Evolutionary conservation across 1,139 yeast species (phyloP).

Genomic region (Geotrichum phurueaensis): DNA sequence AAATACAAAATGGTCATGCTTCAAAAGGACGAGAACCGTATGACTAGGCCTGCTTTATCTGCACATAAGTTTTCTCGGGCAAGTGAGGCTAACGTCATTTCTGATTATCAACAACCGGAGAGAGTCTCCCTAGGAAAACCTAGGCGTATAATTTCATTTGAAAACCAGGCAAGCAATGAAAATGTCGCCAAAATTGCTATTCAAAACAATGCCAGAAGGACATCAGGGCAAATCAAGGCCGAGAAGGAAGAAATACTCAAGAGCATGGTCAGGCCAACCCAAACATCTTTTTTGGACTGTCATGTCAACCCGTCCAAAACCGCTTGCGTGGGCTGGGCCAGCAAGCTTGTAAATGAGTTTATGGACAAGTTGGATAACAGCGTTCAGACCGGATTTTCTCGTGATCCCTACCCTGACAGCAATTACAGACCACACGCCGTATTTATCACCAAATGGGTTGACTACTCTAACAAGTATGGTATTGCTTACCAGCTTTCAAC

Average conservation of each 20-base stretch:
- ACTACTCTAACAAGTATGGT: conserved; percentile 92
- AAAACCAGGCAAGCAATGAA: background rate
- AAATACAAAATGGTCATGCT: conserved; percentile 64
- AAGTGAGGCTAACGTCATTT: background rate
- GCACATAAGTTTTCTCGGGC: background rate
- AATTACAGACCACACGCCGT: conserved; percentile 16
- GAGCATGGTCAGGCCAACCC: background rate
- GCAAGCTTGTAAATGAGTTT: background rate
- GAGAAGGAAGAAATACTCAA: background rate
- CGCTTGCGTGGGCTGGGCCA: conserved; percentile 5
- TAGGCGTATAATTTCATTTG: conserved; percentile 2
- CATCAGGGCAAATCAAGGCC: background rate
- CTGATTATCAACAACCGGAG: background rate
- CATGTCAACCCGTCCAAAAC: conserved; percentile 7
- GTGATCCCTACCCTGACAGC: background rate
- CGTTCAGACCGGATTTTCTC: background rate
- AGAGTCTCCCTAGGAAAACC: conserved; percentile 6
- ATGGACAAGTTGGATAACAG: conserved; percentile 1
- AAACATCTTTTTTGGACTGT: conserved; percentile 7
- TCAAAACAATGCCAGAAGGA: conserved; percentile 4
- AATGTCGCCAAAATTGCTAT: conserved; percentile 13
- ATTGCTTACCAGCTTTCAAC: conserved; percentile 88
- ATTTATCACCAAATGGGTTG: conserved; percentile 94
- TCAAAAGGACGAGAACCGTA: conserved; percentile 21
- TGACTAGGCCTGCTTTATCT: conserved; percentile 16